Evolutionary conservation across 2,329 filamentous ascomycete genomes (phyloP), one percentile per base, ranked within the genome.

Genomic region (Dryadomyces sulphureus): DNA sequence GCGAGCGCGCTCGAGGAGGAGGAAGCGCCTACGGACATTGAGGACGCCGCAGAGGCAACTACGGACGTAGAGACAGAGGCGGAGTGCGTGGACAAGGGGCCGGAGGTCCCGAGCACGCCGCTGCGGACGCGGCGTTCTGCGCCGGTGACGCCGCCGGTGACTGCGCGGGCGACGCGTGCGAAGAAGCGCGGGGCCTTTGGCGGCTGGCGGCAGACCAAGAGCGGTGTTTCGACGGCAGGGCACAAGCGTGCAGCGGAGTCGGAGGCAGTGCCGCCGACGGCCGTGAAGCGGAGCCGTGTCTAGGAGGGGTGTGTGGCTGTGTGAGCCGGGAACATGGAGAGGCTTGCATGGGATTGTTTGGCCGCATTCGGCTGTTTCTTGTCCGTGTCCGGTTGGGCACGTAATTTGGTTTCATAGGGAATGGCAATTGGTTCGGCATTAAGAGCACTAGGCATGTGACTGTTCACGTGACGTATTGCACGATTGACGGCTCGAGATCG

Each of bases 121-220:
- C 77, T 78, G 16, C 65, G 70, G 43, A 72, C 72, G 11, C 71
- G 72, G 45, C 68, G 66, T 52, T 75, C 72, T 51, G 44, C 47
- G 4, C 77, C 77, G 0, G 68, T 68, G 3, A 77, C 80, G 4
- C 79, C 81, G 17, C 79, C 81, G 7, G 71, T 73, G 32, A 81
- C 77, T 4, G 67, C 65, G 45, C 72, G 79, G 53, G 65, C 72
- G 14, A 82, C 76, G 14, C 73, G 80, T 41, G 69, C 70, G 49
- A 52, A 53, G 49, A 53, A 52, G 43, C 65, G 64, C 48, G 79
- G 73, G 54, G 77, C 76, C 2, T 86, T 86, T 54, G 78, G 83
- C 54, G 68, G 68, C 35, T 87, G 81, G 81, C 73, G 68, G 51
- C 75, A 79, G 48, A 76, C 75, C 54, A 86, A 86, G 67, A 65